Evolutionary conservation across 805 yeast genomes (phyloP), one percentile per base, ranked within the genome.

Genomic region (Ascoidea asiatica): DNA sequence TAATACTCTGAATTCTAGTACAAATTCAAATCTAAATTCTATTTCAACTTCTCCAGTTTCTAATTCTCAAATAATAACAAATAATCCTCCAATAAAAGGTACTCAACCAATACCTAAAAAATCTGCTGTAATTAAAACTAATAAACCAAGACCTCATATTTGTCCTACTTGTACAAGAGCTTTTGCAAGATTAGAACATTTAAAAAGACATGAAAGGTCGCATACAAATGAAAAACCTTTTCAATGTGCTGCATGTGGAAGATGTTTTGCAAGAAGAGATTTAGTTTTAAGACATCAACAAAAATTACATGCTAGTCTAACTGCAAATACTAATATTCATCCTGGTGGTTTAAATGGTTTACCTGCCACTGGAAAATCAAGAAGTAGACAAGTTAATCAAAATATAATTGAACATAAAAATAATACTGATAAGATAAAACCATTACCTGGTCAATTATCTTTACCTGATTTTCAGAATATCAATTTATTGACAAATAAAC

Each of bases 141-240:
- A 87, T 56, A 88, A 88, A 58, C 97, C 97, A 13, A 70, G 97
- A 47, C 97, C 97, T 1, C 95, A 86, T 57, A 72, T 85, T 8
- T 92, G 98, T 60, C 62, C 81, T 2, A 81, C 86, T 4, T 92
- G 98, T 59, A 86, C 97, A 1, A 71, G 98, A 48, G 95, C 95
- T 2, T 92, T 92, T 72, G 98, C 97, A 1, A 73, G 98, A 44
- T 70, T 86, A 42, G 98, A 90, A 62, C 98, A 90, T 62, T 70
- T 92, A 56, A 88, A 85, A 61, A 78, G 98, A 46, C 98, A 90
- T 58, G 94, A 88, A 54, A 68, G 97, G 38, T 81, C 94, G 0
- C 98, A 90, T 60, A 90, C 98, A 7, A 86, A 89, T 59, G 97
- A 89, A 62, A 88, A 88, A 59, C 97, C 97, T 1, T 90, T 82